These are phyloP conservation scores for Centella asiatica DNA, from an alignment of 129 eudicot species.

Conservation along the genomic window DNA sequence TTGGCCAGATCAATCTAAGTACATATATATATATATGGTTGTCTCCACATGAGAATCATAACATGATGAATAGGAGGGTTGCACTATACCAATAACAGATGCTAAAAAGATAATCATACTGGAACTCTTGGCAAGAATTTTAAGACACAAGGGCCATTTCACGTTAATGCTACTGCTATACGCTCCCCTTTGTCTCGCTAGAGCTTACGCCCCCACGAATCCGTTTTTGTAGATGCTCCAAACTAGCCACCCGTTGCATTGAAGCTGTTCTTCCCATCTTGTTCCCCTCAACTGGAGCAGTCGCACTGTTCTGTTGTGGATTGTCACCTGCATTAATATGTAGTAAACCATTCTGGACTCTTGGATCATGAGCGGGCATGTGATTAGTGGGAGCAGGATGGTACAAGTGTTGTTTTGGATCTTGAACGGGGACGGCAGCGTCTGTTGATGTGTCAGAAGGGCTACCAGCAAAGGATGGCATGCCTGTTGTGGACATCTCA, in stretches of 20 bases:
- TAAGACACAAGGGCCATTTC: not conserved
- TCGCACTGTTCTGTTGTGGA: conserved; percentile 35
- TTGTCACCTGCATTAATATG: conserved; percentile 40
- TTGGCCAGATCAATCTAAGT: conserved; percentile 5
- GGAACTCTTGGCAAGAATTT: not conserved
- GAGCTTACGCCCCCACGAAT: conserved; percentile 61
- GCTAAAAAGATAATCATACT: conserved; percentile 1
- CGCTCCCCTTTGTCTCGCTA: conserved; percentile 34
- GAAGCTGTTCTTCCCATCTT: conserved; percentile 70
- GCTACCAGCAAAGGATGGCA: conserved; percentile 60
- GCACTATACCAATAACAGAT: conserved; percentile 1
- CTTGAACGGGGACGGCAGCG: conserved; percentile 60
- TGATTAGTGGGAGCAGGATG: conserved; percentile 34
- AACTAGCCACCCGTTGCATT: conserved; percentile 89
- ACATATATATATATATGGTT: not conserved
- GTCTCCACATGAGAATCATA: not conserved
- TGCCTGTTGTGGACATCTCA: conserved; percentile 60
- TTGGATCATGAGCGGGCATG: conserved; percentile 26
- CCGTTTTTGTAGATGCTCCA: conserved; percentile 94
- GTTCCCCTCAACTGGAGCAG: conserved; percentile 29
- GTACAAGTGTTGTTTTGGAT: conserved; percentile 57
- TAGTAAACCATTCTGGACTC: conserved; percentile 35
- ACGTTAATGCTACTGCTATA: conserved; percentile 20
- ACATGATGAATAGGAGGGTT: not conserved
- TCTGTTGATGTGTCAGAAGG: conserved; percentile 69